Conservation (phyloP, 331 rosid species). For the Malus hybrid region DNA sequence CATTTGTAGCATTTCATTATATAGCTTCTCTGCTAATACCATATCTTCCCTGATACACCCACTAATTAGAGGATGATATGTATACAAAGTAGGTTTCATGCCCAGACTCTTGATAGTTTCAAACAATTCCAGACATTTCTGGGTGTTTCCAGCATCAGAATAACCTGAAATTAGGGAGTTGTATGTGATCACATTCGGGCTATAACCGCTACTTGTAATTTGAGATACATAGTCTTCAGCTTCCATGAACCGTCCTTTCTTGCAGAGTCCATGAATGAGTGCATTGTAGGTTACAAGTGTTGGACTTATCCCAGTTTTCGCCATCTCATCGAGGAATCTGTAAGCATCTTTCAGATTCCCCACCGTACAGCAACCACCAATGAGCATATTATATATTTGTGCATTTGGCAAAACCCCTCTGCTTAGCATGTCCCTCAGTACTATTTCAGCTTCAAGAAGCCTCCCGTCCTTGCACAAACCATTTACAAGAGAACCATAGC, state of each 20-base stretch:
- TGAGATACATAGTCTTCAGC: slow-evolving; percentile 48
- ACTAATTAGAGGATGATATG: slow-evolving; percentile 60
- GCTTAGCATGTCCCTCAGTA: slow-evolving; percentile 52
- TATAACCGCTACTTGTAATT: slow-evolving; percentile 36
- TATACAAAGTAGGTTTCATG: slow-evolving; percentile 53
- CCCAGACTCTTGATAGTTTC: slow-evolving; percentile 51
- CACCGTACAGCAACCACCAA: slow-evolving; percentile 46
- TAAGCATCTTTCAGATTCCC: slow-evolving; percentile 50
- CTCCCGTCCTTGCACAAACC: slow-evolving; percentile 57
- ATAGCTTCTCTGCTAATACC: slow-evolving; percentile 37
- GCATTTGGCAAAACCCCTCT: slow-evolving; percentile 59
- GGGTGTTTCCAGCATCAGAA: slow-evolving; percentile 39
- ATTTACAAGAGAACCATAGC: slow-evolving; percentile 68
- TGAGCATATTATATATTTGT: slow-evolving; percentile 68
- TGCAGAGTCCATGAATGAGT: slow-evolving; percentile 62
- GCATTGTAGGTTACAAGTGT: slow-evolving; percentile 75
- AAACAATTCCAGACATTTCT: slow-evolving; percentile 53
- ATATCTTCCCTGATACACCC: slow-evolving; percentile 45
- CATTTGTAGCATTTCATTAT: slow-evolving; percentile 45
- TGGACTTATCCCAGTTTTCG: slow-evolving; percentile 32
- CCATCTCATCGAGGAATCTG: slow-evolving; percentile 56
- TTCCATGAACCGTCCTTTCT: slow-evolving; percentile 43
- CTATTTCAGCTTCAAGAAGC: slow-evolving; percentile 63
- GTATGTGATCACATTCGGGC: slow-evolving; percentile 70
- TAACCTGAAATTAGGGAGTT: slow-evolving; percentile 74